Base-by-base conservation (phyloP, 495 filamentous ascomycete genomes). In the Xylaria scruposa region DNA sequence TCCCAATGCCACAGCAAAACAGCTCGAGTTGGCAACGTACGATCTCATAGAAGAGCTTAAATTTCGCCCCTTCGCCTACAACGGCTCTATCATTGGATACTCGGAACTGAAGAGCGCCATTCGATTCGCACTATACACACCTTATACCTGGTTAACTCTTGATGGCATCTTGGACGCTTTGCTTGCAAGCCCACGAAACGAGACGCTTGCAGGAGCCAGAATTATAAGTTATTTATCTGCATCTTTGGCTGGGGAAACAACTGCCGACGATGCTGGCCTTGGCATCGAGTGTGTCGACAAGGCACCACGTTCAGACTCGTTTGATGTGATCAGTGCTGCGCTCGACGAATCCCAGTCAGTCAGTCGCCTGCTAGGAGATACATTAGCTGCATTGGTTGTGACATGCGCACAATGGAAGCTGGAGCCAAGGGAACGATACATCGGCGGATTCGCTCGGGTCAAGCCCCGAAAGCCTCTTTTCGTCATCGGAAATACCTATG, bases 381-480 rank as follows among this genome's bases (percentile, higher is more conserved):
- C 21, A 9, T 31, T 70, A 6, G 42, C 75, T 8, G 47, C 17
- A 26, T 10, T 81, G 38, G 74, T 75, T 24, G 59, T 72, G 29
- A 59, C 72, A 21, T 88, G 84, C 63, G 75, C 78, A 9, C 79
- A 79, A 63, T 88, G 85, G 85, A 78, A 75, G 56, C 78, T 84
- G 51, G 73, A 79, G n/a, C 79, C 84, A 6, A 81, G 82, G 68
- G 85, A 84, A 72, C 71, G 74, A 8, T 87, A 85, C 68, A 74
- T 26, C 9, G 84, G 81, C 0, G 73, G 77, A 61, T 86, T 84
- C 68, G 67, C 77, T 3, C 61, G 78, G 7, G 80, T 84, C 13
- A 81, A 79, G 73, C 86, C 84, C 3, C 81, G 78, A 75, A 80
- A 82, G 29, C 84, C 84, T 1, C 71, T 84, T 13, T 73, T 89